phyloP scores from a whole-genome alignment of 2,329 filamentous ascomycete species.

The Metarhizium humberi region DNA sequence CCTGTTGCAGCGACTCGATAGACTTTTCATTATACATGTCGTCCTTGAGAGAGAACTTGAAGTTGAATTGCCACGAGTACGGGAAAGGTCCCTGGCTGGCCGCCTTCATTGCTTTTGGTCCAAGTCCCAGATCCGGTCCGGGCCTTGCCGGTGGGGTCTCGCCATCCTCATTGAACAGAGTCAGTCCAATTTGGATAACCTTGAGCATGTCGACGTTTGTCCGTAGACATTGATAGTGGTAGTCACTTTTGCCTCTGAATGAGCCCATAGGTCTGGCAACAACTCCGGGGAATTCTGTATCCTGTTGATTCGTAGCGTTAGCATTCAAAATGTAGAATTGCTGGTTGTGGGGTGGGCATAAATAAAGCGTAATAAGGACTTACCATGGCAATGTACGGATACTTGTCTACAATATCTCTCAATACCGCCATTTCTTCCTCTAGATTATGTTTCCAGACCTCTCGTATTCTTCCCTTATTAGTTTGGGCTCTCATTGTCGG shows the following conservation, averaged over 20 bases:
- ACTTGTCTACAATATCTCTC: conserved; percentile 76
- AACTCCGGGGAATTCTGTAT: conserved; percentile 97
- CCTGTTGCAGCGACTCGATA: conserved; percentile 80
- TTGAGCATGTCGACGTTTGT: conserved; percentile 97
- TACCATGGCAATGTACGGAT: conserved; percentile 97
- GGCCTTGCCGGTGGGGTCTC: conserved; percentile 71
- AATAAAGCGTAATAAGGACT: conserved; percentile 21
- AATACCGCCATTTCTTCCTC: conserved; percentile 83
- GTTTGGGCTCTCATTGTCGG: conserved; percentile 35
- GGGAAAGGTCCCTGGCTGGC: conserved; percentile 50
- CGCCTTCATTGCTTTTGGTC: conserved; percentile 27
- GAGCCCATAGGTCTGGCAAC: conserved; percentile 91
- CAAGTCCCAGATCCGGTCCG: conserved; percentile 31
- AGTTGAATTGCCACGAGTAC: conserved; percentile 98
- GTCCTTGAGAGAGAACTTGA: conserved; percentile 85
- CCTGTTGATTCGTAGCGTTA: conserved; percentile 42
- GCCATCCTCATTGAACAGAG: conserved; percentile 83
- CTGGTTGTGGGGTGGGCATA: background rate
- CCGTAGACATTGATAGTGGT: conserved; percentile 95
- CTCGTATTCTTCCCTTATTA: conserved; percentile 79
- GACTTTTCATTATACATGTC: conserved; percentile 98
- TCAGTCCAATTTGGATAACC: conserved; percentile 94
- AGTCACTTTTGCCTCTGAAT: conserved; percentile 91
- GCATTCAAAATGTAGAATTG: background rate
- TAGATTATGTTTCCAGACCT: conserved; percentile 92